Base-by-base conservation (phyloP, 495 filamentous ascomycete genomes). In the Penicillium paradoxum region DNA sequence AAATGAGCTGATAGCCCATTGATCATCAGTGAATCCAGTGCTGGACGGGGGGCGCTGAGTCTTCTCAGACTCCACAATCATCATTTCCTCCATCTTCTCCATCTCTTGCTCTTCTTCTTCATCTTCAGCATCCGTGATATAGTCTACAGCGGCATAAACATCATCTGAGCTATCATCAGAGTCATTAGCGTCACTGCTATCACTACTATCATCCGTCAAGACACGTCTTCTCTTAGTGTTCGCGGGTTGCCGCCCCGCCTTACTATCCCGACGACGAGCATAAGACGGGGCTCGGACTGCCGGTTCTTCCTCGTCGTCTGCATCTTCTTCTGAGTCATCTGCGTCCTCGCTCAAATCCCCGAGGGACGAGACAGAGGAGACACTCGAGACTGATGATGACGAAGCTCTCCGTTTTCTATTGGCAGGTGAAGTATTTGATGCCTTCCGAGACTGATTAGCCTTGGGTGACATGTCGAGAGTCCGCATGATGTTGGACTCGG, bases 31-130 rank as follows among this genome's bases (percentile, higher is more conserved):
- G 8, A 64, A 60, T 21, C 64, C 68, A 24, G 63, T 51, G 6
- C 58, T 45, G 22, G 65, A 58, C 17, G 70, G 24, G 11, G 68
- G 11, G 1, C n/a, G n/a, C n/a, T 70, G 59, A 15, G 76, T 73
- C 46, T 76, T 72, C 56, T 80, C 76, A 1, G 79, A 81, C 45
- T 78, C 74, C 43, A 89, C 75, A 45, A 90, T 87, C 57, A 83
- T 77, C 63, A 83, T 71, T 70, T 89, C 88, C 77, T 93, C 88
- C 58, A 81, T 73, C 69, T 83, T 79, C 58, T 84, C 78, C 22
- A 90, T 77, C 72, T 84, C 81, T 62, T 83, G 78, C 57, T 90
- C 86, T 66, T 89, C 86, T 44, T 88, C 85, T 54, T 89, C 86
- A 45, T 88, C 85, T 54, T 89, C 86, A 8, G 79, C 85, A 42